Conservation (phyloP, 164 flowering plant genomes). For the Paratinospora sagittata region DNA sequence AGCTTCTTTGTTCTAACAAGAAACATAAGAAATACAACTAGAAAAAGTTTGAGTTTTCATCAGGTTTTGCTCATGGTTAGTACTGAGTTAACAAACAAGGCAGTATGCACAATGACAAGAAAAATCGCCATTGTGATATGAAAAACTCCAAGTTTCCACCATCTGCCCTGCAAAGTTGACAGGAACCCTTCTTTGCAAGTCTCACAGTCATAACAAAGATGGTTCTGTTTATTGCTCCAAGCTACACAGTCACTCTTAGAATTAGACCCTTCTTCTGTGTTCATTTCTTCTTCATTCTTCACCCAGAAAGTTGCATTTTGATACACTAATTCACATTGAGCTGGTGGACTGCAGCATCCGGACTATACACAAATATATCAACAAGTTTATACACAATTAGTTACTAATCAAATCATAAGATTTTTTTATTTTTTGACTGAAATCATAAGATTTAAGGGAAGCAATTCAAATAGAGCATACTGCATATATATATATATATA, state of each 20-base stretch:
- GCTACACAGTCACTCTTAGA: constrained; percentile 24
- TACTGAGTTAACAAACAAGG: constrained; percentile 17
- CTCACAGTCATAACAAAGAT: constrained; percentile 33
- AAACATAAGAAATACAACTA: not conserved
- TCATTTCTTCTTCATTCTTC: not conserved
- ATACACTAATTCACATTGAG: constrained; percentile 30
- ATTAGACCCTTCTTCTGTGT: not conserved
- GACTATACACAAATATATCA: constrained; percentile 19
- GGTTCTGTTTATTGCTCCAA: constrained; percentile 30
- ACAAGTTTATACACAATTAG: not conserved
- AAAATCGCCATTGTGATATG: constrained; percentile 24
- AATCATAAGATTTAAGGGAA: too few species aligned
- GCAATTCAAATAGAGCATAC: too few species aligned
- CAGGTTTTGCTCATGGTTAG: not conserved
- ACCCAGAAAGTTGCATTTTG: constrained; percentile 44
- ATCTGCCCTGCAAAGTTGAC: constrained; percentile 23
- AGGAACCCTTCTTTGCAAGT: constrained; percentile 36
- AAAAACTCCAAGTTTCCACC: constrained; percentile 38
- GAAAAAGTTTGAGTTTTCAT: too few species aligned
- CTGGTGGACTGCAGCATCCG: constrained; percentile 50
- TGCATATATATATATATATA: too few species aligned
- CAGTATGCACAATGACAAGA: constrained; percentile 24
- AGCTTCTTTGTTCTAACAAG: not conserved
- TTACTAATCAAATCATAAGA: too few species aligned
- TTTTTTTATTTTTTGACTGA: too few species aligned